Evolutionary conservation across 2,329 filamentous ascomycete species (phyloP).

Genomic region (Sporothrix phasma): DNA sequence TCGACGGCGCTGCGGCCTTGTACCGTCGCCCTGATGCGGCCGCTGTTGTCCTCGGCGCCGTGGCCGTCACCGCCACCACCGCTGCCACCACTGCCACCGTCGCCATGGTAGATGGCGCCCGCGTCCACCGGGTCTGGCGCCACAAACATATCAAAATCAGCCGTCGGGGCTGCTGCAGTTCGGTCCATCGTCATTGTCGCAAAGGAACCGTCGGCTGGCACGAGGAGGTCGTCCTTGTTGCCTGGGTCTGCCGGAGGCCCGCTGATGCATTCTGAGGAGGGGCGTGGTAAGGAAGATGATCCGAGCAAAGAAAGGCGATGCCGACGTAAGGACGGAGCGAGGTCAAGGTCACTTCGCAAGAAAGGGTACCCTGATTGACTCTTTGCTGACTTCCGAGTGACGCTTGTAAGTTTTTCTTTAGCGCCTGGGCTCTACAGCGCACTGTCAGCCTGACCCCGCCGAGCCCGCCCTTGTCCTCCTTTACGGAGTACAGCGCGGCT

Average conservation of each 20-base stretch:
- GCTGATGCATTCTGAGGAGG: slow-evolving; percentile 18
- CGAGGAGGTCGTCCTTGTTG: slow-evolving; percentile 14
- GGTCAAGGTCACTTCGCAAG: not conserved
- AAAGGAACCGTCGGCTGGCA: not conserved
- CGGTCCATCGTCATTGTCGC: not conserved
- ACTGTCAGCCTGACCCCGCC: not conserved
- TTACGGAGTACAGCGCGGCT: not conserved
- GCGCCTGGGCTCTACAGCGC: not conserved
- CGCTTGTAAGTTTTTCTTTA: not conserved
- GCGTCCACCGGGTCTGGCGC: not conserved
- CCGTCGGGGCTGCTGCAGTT: not conserved
- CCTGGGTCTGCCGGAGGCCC: slow-evolving; percentile 14
- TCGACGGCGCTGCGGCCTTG: not conserved
- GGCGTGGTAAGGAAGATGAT: not conserved
- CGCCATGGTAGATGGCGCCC: not conserved
- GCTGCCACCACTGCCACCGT: not conserved
- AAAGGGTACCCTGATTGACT: not conserved
- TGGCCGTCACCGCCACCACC: not conserved
- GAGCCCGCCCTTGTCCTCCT: not conserved
- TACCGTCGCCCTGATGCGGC: not conserved
- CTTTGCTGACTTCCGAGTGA: not conserved
- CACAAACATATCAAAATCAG: not conserved
- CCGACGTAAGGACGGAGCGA: not conserved
- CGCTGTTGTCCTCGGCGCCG: not conserved
- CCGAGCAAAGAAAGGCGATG: not conserved